phyloP scores from a whole-genome alignment of 495 filamentous ascomycete species.

The Hyphodiscus hymeniophilus region DNA sequence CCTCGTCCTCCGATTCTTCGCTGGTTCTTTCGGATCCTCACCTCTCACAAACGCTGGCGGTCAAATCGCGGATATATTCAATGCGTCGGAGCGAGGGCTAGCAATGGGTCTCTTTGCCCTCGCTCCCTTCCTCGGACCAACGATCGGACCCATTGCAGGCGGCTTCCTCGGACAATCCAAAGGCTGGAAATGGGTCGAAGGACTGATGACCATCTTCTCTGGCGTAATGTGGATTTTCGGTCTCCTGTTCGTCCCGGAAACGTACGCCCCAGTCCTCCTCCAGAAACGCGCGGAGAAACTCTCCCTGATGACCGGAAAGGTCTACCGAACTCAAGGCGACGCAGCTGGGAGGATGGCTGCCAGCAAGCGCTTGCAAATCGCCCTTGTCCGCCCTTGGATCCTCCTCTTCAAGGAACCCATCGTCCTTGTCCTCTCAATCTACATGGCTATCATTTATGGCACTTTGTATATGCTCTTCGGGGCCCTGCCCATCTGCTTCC shows the following conservation, averaged over 20 bases:
- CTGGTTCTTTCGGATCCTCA: constrained; percentile 68
- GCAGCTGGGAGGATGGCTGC: constrained; percentile 8
- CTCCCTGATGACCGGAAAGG: constrained; percentile 33
- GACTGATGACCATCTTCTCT: constrained; percentile 75
- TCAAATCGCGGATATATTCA: constrained; percentile 70
- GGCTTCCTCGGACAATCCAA: constrained; percentile 37
- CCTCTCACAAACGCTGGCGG: constrained; percentile 66
- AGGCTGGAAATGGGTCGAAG: constrained; percentile 83
- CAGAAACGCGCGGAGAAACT: background rate
- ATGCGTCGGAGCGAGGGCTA: constrained; percentile 51
- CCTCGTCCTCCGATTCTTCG: constrained; percentile 70
- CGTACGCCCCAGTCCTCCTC: constrained; percentile 45
- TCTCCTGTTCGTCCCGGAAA: constrained; percentile 72
- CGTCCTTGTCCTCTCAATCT: constrained; percentile 36
- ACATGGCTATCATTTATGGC: constrained; percentile 43
- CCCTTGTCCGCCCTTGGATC: constrained; percentile 32
- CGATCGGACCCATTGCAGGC: constrained; percentile 33
- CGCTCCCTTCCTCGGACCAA: constrained; percentile 64
- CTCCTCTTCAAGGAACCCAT: constrained; percentile 78
- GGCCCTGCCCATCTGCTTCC: constrained; percentile 44
- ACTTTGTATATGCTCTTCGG: constrained; percentile 51
- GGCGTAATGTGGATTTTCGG: constrained; percentile 45
- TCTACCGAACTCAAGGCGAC: constrained; percentile 17
- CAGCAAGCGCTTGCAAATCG: constrained; percentile 32
- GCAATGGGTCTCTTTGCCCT: constrained; percentile 57